These are phyloP conservation scores for Microdochium nivale DNA, from an alignment of 2,329 filamentous ascomycete genomes.

Conservation along the genomic window DNA sequence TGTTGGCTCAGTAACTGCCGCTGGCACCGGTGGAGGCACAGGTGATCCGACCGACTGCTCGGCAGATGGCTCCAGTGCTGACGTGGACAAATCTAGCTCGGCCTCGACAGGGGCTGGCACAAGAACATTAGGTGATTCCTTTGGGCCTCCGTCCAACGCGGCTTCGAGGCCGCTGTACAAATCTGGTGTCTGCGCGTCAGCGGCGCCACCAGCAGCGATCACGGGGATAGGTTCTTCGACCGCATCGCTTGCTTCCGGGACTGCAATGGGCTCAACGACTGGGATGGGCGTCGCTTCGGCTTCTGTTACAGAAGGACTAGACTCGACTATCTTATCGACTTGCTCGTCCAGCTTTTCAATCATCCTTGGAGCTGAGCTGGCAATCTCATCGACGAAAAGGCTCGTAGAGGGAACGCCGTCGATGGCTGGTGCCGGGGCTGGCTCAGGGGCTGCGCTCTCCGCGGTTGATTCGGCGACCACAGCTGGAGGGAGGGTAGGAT, in stretches of 20 bases:
- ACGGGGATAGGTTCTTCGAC: neutral
- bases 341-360: neutral
- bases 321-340: neutral
- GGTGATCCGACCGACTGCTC: too few relatives aligned
- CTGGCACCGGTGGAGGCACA: too few relatives aligned
- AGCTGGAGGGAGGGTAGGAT: slow-evolving; percentile 7
- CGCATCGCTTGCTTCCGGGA: neutral
- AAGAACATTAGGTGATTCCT: slow-evolving; percentile 4
- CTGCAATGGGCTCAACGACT: neutral
- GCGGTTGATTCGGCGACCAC: neutral
- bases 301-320: neutral
- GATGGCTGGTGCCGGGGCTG: neutral
- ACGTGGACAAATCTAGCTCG: too few relatives aligned
- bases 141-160: slow-evolving; percentile 26
- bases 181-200: slow-evolving; percentile 28
- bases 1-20: too few relatives aligned
- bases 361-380: slow-evolving; percentile 1
- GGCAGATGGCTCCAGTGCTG: too few relatives aligned
- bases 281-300: neutral
- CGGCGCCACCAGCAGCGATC: neutral
- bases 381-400: neutral
- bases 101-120: neutral
- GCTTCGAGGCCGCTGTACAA: slow-evolving; percentile 35
- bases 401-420: neutral
- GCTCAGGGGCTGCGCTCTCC: neutral